phyloP scores from a whole-genome alignment of 192 early-diverging fungal genomes.

The Umbelopsis sp. region DNA sequence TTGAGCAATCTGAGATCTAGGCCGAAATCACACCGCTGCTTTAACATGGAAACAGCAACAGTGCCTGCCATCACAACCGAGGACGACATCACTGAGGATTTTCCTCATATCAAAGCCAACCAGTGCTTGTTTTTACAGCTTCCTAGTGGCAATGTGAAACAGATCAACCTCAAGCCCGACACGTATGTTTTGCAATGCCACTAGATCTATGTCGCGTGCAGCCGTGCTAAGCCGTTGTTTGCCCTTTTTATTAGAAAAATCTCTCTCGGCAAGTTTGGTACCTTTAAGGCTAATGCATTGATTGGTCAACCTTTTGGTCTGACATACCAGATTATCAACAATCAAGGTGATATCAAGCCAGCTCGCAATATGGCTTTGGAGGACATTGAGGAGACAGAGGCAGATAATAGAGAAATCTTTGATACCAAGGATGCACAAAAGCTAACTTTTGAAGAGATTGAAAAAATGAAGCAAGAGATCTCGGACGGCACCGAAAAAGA shows the following conservation, averaged over 20 bases:
- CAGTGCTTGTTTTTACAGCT: constrained; percentile 77
- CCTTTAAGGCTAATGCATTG: constrained; percentile 75
- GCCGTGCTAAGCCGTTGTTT: not conserved
- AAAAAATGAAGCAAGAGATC: constrained; percentile 74
- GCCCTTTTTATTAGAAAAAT: constrained; percentile 44
- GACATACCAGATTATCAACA: constrained; percentile 81
- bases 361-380: constrained; percentile 34
- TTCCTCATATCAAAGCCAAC: constrained; percentile 54
- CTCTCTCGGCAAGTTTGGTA: constrained; percentile 92
- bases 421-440: constrained; percentile 78
- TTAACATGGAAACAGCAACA: constrained; percentile 7
- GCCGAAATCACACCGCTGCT: not conserved
- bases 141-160: constrained; percentile 85
- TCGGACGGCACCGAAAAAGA: constrained; percentile 53
- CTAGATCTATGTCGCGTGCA: not conserved
- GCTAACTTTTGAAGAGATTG: constrained; percentile 81
- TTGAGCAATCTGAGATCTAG: not conserved
- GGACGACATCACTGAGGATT: constrained; percentile 29
- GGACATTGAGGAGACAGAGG: constrained; percentile 68
- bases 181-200: constrained; percentile 40
- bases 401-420: constrained; percentile 82
- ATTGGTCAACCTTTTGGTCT: constrained; percentile 84
- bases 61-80: constrained; percentile 24
- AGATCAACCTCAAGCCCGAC: constrained; percentile 67
- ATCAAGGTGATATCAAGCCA: constrained; percentile 50